phyloP scores from a whole-genome alignment of 495 filamentous ascomycete species.

The Aspergillus campestris region DNA sequence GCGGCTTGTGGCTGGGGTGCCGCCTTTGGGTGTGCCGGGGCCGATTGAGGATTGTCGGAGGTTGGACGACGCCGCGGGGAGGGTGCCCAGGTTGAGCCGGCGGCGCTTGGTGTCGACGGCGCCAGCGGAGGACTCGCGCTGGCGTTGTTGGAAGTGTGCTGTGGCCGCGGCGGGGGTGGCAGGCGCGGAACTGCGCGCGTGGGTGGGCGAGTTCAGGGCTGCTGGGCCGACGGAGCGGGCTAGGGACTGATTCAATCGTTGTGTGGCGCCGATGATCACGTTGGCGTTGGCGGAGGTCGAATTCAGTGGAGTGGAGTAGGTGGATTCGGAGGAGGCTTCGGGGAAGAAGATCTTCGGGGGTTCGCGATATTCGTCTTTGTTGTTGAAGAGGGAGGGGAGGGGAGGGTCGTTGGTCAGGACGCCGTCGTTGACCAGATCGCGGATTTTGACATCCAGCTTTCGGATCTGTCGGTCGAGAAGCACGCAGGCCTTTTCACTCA shows the following conservation, averaged over 20 bases:
- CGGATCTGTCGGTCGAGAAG: conserved; percentile 85
- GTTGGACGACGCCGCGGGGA: conserved; percentile 62
- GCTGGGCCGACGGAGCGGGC: conserved; percentile 15
- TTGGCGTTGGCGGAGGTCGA: conserved; percentile 37
- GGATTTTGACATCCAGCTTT: conserved; percentile 78
- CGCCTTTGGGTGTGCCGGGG: conserved; percentile 77
- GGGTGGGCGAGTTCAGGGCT: conserved; percentile 19
- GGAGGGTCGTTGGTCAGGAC: conserved; percentile 70
- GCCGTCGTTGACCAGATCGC: conserved; percentile 69
- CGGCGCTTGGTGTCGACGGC: conserved; percentile 66
- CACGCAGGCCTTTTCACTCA: conserved; percentile 67
- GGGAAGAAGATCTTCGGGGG: conserved; percentile 45
- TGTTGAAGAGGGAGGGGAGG: conserved; percentile 69
- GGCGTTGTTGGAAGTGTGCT: conserved; percentile 51
- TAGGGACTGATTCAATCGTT: conserved; percentile 37
- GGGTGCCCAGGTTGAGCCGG: conserved; percentile 57
- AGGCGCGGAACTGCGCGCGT: conserved; percentile 47
- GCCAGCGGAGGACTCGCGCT: conserved; percentile 71
- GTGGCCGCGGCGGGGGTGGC: conserved; percentile 56
- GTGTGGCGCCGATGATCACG: conserved; percentile 33
- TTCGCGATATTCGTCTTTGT: conserved; percentile 46
- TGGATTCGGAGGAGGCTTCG: conserved; percentile 31
- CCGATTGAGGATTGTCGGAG: conserved; percentile 77
- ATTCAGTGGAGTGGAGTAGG: conserved; percentile 34
- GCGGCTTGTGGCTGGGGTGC: conserved; percentile 52